Conservation (phyloP, 2,329 filamentous ascomycete species). For the Huntiella bhutanensis region DNA sequence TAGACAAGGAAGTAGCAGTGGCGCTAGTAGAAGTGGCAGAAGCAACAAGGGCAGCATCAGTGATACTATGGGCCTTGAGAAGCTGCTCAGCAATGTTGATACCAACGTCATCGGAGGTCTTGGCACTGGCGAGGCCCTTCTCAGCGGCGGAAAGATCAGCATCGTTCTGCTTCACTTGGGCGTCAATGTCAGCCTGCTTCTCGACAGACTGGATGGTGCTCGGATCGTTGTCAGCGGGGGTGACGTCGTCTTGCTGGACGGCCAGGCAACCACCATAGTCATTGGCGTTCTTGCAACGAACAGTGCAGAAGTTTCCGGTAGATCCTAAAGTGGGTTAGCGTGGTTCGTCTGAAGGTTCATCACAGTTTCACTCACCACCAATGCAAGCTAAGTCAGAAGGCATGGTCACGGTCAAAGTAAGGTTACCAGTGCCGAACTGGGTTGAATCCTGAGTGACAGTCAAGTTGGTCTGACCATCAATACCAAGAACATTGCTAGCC, state of each 20-base stretch:
- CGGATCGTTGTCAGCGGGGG: conserved; percentile 5
- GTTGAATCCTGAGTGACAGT: conserved; percentile 38
- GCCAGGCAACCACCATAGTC: conserved; percentile 40
- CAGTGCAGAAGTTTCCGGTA: conserved; percentile 38
- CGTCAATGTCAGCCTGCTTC: conserved; percentile 7
- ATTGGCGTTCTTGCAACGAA: conserved; percentile 36
- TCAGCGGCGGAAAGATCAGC: conserved; percentile 5
- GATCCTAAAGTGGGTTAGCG: conserved; percentile 18
- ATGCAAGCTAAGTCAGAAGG: conserved; percentile 29
- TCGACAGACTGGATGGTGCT: conserved; percentile 3
- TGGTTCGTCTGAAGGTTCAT: neutral
- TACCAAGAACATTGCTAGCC: conserved; percentile 24
- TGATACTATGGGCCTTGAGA: conserved; percentile 1
- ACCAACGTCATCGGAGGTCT: conserved; percentile 2
- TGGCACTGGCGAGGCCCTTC: conserved; percentile 5
- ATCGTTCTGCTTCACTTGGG: conserved; percentile 8
- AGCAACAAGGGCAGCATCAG: neutral
- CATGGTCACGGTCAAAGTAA: conserved; percentile 36
- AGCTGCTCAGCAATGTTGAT: conserved; percentile 7
- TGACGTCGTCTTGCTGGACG: conserved; percentile 28
- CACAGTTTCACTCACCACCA: conserved; percentile 23
- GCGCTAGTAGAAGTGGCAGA: neutral
- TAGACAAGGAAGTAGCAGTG: neutral
- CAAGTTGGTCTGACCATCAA: conserved; percentile 28
- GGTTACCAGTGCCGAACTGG: conserved; percentile 33